Base-by-base conservation (phyloP, 2,329 filamentous ascomycete species). In the Pseudogymnoascus sp. region DNA sequence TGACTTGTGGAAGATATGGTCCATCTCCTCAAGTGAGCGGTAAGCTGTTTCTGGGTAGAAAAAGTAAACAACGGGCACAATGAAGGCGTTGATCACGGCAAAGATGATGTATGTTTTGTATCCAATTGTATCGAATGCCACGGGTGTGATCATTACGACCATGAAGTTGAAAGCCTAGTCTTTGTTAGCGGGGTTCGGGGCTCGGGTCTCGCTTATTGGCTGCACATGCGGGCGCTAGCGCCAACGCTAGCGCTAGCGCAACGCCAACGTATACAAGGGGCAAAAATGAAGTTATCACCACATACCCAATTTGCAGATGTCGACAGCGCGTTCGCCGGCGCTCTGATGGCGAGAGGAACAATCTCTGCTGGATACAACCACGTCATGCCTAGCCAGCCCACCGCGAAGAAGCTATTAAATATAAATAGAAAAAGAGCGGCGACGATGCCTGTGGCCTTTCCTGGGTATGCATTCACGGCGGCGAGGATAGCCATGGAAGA, bases 31-130 rank as follows among this genome's bases (percentile, higher is more conserved):
- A 17, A 88, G 78, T 1, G 80, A 83, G 40, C 84, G 78, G 68
- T 83, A 83, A 1, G 81, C 81, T 8, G 85, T 87, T 72, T 87
- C 85, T 0, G 84, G 84, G 72, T 83, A 86, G 75, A 84, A 84
- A 72, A 83, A 81, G 71, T 83, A 85, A 24, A 84, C 65, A n/a
- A 69, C 66, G 2, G 68, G 68, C 61, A 71, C 61, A 57, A 71
- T 71, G 63, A 66, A 67, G 6, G 70, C 70, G 64, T 71, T 71
- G 40, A 60, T 44, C 50, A 84, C 78, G 9, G 84, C 84, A 68
- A 88, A 88, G 66, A 88, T 82, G 67, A 83, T 81, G 71, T 87
- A 87, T 0, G 84, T 86, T 67, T 83, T 76, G 73, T 83, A 81
- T 13, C 74, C 71, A 64, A 87, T 87, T 62, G 74, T 81, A 62